phyloP scores from a whole-genome alignment of 257 asterid genomes.

The Solanum phureja region DNA sequence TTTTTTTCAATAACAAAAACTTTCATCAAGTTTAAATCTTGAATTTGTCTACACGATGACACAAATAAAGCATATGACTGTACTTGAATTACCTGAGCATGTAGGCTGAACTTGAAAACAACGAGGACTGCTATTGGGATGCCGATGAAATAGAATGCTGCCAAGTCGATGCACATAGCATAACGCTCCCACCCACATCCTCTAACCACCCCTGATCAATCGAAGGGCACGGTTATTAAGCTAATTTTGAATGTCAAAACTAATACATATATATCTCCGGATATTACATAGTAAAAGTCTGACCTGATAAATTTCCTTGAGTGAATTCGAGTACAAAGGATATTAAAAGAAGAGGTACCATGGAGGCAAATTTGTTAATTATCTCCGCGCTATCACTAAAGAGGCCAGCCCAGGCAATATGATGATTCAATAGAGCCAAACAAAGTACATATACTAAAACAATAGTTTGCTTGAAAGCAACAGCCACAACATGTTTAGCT shows the following conservation, averaged over 20 bases:
- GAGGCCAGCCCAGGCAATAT: constrained; percentile 53
- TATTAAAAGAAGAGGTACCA: constrained; percentile 49
- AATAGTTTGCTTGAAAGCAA: constrained; percentile 42
- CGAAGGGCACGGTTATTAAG: background rate
- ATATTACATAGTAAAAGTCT: background rate
- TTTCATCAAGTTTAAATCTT: background rate
- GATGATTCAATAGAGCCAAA: constrained; percentile 38
- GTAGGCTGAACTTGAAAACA: constrained; percentile 39
- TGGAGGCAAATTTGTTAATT: constrained; percentile 32
- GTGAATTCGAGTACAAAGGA: constrained; percentile 49
- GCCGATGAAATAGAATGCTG: constrained; percentile 47
- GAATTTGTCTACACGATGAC: background rate
- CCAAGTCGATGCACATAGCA: constrained; percentile 49
- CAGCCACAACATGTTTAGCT: constrained; percentile 59
- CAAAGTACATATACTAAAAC: constrained; percentile 25
- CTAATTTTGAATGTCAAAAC: background rate
- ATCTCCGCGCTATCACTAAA: constrained; percentile 52
- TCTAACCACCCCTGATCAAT: constrained; percentile 54
- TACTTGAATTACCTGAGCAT: constrained; percentile 34
- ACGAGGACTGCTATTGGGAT: constrained; percentile 47
- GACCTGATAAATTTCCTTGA: constrained; percentile 67
- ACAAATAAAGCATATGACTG: background rate
- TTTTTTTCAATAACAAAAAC: no score
- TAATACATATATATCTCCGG: background rate
- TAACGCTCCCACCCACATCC: constrained; percentile 76